Percentiles rank a stretch among this genome's conserved stretches.
Conservation (phyloP, 257 asterid species). For the Nicotiana benthamiana region DNA sequence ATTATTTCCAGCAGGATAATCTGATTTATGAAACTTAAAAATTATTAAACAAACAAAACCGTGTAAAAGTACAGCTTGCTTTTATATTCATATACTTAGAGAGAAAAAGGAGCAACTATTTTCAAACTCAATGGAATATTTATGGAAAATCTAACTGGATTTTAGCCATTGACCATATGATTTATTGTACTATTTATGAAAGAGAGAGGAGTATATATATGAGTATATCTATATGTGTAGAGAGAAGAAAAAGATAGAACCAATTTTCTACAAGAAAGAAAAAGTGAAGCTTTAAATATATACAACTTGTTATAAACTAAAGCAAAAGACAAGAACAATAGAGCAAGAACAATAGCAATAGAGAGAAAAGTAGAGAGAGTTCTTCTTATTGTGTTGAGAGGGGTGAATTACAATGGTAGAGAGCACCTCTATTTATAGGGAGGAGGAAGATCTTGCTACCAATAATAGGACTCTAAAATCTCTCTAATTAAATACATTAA, state of each 20-base stretch:
- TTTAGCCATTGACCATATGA: conserved; percentile 30
- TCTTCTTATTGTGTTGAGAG: no score
- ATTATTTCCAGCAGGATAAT: not conserved
- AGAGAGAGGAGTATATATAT: not conserved
- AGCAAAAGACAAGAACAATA: no score
- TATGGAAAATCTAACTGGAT: conserved; percentile 25
- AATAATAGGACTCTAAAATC: no score
- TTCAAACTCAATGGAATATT: conserved; percentile 8
- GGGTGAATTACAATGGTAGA: no score
- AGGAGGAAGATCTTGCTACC: no score
- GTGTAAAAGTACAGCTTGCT: conserved; percentile 30
- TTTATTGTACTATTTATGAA: not conserved
- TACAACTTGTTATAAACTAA: no score
- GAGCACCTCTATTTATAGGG: no score
- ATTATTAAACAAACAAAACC: conserved; percentile 30
- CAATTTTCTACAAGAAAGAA: not conserved
- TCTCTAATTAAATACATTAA: no score
- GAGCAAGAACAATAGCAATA: no score
- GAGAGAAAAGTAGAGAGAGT: no score
- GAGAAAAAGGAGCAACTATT: conserved; percentile 12
- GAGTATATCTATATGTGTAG: not conserved
- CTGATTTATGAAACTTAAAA: not conserved
- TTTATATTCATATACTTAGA: not conserved
- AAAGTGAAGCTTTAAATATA: not conserved
- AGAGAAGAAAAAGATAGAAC: not conserved